phyloP scores from a whole-genome alignment of 495 filamentous ascomycete species.

The Penicillium crystallinum region DNA sequence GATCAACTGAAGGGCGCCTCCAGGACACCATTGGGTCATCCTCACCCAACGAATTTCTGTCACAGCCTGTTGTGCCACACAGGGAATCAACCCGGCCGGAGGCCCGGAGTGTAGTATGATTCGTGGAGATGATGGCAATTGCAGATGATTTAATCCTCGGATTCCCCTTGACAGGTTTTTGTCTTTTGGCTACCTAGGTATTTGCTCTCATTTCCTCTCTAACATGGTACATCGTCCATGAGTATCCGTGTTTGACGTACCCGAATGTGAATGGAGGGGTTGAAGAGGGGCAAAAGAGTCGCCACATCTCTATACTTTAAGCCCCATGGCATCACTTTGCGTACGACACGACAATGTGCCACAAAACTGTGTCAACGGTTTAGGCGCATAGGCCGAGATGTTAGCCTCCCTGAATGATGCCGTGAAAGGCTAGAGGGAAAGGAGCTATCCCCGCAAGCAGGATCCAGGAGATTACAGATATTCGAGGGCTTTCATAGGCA shows the following conservation, averaged over 20 bases:
- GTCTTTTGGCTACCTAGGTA: background rate
- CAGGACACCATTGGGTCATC: background rate
- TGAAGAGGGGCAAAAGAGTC: background rate
- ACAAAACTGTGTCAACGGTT: background rate
- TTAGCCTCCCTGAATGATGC: background rate
- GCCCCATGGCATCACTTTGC: background rate
- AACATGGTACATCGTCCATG: background rate
- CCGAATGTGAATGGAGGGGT: background rate
- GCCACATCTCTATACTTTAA: background rate
- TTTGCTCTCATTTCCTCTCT: background rate
- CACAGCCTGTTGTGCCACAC: background rate
- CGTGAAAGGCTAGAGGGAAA: background rate
- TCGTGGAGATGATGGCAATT: background rate
- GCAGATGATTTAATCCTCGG: background rate
- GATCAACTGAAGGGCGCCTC: background rate
- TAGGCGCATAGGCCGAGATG: background rate
- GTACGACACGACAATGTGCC: background rate
- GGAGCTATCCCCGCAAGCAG: background rate
- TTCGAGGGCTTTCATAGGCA: no score
- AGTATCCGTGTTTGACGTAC: no score
- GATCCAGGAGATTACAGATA: no score
- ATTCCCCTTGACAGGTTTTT: background rate
- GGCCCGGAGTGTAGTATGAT: constrained; percentile 15
- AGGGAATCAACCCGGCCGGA: constrained; percentile 12
- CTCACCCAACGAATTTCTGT: background rate